Conservation (phyloP, 257 asterid species). For the Nicotiana tomentosiformis region DNA sequence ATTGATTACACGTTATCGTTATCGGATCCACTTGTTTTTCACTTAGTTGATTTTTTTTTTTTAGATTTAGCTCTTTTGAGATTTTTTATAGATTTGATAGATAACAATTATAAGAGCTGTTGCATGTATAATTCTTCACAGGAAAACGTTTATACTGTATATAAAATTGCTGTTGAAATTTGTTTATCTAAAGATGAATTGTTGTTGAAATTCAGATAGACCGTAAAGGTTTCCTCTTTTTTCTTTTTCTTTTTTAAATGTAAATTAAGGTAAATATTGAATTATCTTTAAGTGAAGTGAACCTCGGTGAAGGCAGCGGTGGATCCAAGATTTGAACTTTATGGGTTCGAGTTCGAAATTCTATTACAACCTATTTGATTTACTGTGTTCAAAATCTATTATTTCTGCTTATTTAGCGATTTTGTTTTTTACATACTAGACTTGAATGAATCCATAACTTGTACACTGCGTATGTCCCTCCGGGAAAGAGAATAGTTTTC, state of each 20-base stretch:
- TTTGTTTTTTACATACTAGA: no score
- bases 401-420: no score
- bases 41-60: background rate
- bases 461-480: no score
- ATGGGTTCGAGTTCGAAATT: no score
- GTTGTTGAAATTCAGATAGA: background rate
- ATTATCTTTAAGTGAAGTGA: background rate
- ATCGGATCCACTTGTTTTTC: background rate
- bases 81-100: background rate
- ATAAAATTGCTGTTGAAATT: background rate
- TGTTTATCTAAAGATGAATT: background rate
- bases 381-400: no score
- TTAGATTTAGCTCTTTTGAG: background rate
- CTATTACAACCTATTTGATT: no score
- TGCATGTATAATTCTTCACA: background rate
- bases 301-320: background rate
- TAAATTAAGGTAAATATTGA: background rate
- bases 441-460: no score
- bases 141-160: background rate
- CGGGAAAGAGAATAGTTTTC: background rate
- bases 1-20: no score
- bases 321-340: no score
- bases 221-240: background rate
- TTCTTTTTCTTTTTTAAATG: background rate
- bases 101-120: background rate